These are phyloP conservation scores for Globisporangium okanoganense DNA, from an alignment of 352 stramenopile genomes.

Conservation along the genomic window DNA sequence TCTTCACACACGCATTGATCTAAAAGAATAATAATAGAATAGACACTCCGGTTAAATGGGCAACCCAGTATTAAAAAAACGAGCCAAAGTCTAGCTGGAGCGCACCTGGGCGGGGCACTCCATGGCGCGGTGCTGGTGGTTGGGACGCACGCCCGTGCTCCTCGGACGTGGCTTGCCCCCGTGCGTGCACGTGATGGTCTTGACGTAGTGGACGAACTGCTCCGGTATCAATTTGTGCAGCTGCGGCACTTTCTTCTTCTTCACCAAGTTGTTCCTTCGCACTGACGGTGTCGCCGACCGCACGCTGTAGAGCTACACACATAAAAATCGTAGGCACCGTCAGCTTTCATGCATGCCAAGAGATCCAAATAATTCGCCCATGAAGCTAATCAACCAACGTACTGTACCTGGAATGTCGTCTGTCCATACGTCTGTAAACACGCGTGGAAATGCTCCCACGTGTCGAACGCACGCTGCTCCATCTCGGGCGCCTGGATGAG, in stretches of 20 bases:
- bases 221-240: conserved; percentile 19
- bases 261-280: conserved; percentile 20
- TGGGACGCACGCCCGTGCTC: conserved; percentile 18
- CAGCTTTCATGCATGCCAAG: neutral
- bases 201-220: conserved; percentile 30
- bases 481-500: conserved; percentile 19
- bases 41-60: neutral
- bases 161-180: conserved; percentile 24
- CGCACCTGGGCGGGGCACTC: conserved; percentile 29
- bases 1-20: conserved; percentile 42
- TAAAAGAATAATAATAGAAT: neutral
- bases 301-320: conserved; percentile 25
- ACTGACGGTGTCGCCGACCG: conserved; percentile 24
- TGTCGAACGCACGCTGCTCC: conserved; percentile 20
- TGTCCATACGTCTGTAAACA: conserved; percentile 19
- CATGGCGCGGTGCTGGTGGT: conserved; percentile 28
- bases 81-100: neutral
- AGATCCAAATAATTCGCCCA: neutral
- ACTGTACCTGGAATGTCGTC: conserved; percentile 21
- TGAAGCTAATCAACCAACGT: neutral
- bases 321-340: neutral
- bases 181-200: conserved; percentile 34
- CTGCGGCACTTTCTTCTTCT: conserved; percentile 16
- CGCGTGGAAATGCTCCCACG: conserved; percentile 27
- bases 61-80: neutral